Base-by-base conservation (phyloP, 225 moss, liverwort and hornwort genomes). In the Pseudisothecium myosuroides region DNA sequence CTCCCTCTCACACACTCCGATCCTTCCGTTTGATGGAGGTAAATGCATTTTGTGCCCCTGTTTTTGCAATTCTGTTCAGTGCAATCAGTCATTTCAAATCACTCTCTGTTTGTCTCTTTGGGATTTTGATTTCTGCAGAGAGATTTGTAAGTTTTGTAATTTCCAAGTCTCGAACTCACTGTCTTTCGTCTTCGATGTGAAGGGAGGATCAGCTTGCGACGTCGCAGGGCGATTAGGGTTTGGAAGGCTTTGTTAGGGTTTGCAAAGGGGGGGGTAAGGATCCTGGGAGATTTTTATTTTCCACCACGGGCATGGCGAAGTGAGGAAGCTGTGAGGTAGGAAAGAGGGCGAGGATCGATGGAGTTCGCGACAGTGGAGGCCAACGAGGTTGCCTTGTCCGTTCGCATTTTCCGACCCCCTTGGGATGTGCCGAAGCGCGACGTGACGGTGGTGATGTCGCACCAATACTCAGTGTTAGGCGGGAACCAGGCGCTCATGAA, bases 401-500 rank as follows among this genome's bases (percentile, higher is more conserved):
- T 94, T 86, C 92, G 98, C 77, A 68, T 97, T 31, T 99, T 96
- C 87, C 94, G 93, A 45, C 95, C 98, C 7, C 67, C 89, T 6
- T 92, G 94, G 79, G 90, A 89, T 26, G 92, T 89, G 26, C 82
- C 77, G 85, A 93, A 91, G 26, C 93, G 91, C 22, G 89, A 91
- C 86, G 43, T 96, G 88, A 92, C 94, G 74, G 77, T 99, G 80
- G 95, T 99, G 66, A 91, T 99, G 90, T 90, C 93, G 85, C 98
- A 99, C 76, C 98, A 99, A 87, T 99, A 99, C 87, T 93, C 95
- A 4, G 96, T 99, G 88, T 86, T 99, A 54, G 98, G 98, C 54
- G 98, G 97, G 47, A 96, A 93, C 80, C 98, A 99, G 90, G 96
- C 93, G 61, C 92, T 99, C 69, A 80, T 99, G 67, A 97, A 97